Evolutionary conservation across 2,329 filamentous ascomycete species (phyloP), one percentile per base, ranked within the genome.

Genomic region (Xylaria sp.): DNA sequence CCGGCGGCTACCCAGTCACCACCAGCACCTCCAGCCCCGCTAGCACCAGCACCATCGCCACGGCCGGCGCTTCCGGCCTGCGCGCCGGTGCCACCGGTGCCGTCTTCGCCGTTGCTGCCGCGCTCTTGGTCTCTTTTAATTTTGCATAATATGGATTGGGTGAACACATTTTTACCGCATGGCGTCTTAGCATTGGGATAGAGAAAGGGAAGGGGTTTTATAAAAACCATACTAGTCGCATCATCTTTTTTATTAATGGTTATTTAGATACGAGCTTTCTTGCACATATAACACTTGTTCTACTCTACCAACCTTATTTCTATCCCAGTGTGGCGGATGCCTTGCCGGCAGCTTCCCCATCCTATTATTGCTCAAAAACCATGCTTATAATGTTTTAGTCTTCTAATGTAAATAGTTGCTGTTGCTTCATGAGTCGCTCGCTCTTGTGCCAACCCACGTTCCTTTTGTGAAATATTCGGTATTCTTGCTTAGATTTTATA

Each of bases 41-140:
- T 28, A 18, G 58, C 25, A 68, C 71, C 54, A 71, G 73, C 63
- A 57, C 66, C 39, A 74, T 75, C 36, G 65, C 73, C 23, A 74
- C 74, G 12, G 75, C 68, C 31, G 67, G 66, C 64, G 67, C 67
- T 28, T 31, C 72, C 20, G 52, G 63, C 39, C 49, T 74, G 31
- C 72, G 72, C 51, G 64, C 67, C 18, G 63, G 74, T 64, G 72
- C 74, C 43, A 69, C 72, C 6, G 75, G 75, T 48, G 71, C 58
- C 49, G 15, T 76, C 49, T 13, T 76, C 13, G 73, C 70, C 12
- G 70, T 68, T 48, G 75, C 71, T 13, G 75, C 46, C 46, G 46
- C 72, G 33, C 54, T 76, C 64, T 74, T 25, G 75, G 71, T 39
- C 69, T 76, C 49, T 66, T 68, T 66, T 70, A 72, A 33, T 61